phyloP scores from a whole-genome alignment of 345 rosid species.

The Aurinia saxatilis region DNA sequence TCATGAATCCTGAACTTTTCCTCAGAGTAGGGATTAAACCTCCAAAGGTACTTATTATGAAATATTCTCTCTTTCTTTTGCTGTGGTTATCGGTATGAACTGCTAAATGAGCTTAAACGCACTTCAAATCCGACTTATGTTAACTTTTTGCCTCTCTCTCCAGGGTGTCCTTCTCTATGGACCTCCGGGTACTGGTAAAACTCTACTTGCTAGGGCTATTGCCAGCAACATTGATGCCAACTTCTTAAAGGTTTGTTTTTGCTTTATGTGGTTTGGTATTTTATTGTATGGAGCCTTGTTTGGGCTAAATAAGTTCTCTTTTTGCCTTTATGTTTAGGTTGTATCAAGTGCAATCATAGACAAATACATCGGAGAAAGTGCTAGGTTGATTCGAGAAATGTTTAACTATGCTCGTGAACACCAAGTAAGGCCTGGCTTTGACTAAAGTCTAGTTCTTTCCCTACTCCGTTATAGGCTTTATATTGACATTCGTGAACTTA shows the following conservation, averaged over 20 bases:
- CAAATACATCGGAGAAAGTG: constrained; percentile 97
- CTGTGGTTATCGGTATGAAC: background rate
- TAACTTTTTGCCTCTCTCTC: background rate
- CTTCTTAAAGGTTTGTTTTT: constrained; percentile 49
- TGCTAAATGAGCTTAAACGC: too few relatives aligned
- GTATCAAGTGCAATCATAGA: constrained; percentile 97
- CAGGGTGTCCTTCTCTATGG: constrained; percentile 95
- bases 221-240: constrained; percentile 90
- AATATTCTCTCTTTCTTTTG: background rate
- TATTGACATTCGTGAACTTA: background rate
- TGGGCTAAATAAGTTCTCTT: background rate
- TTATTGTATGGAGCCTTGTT: background rate
- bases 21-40: constrained; percentile 88
- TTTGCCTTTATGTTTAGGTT: constrained; percentile 26
- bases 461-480: background rate
- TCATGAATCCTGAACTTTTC: constrained; percentile 94
- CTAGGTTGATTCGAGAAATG: constrained; percentile 92
- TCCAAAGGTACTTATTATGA: constrained; percentile 52
- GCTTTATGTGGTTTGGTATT: constrained; percentile 17
- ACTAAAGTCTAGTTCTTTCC: background rate
- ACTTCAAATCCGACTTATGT: background rate
- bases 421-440: constrained; percentile 47
- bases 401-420: constrained; percentile 97
- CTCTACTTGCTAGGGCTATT: constrained; percentile 82
- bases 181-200: constrained; percentile 96